These are phyloP conservation scores for Microbotryum violaceum DNA, from an alignment of 1,284 basidiomycete genomes.

Conservation along the genomic window DNA sequence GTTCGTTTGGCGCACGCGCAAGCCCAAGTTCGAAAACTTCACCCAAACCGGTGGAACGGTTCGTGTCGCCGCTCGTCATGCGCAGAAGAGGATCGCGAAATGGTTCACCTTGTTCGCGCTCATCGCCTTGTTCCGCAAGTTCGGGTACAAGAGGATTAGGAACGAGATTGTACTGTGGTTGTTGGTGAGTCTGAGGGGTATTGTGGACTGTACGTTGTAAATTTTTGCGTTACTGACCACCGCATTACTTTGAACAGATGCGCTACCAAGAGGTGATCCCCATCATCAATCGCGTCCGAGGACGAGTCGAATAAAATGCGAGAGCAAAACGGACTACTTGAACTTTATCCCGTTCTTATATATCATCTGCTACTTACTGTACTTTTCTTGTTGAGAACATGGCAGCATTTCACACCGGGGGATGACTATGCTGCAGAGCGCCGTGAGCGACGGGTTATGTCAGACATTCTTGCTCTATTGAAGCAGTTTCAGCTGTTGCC, in stretches of 20 bases:
- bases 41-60: constrained; percentile 2
- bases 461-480: too few species aligned
- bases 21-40: constrained; percentile 7
- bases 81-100: background rate
- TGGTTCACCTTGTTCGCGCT: background rate
- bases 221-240: too few species aligned
- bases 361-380: too few species aligned
- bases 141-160: constrained; percentile 5
- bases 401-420: too few species aligned
- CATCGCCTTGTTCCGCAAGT: background rate
- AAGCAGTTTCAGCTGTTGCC: too few species aligned
- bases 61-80: background rate
- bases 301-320: too few species aligned
- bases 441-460: too few species aligned
- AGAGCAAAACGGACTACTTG: too few species aligned
- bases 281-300: background rate
- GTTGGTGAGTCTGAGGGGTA: background rate
- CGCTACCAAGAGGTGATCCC: constrained; percentile 3
- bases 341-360: too few species aligned
- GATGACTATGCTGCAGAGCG: too few species aligned
- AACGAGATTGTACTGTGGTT: constrained; percentile 1
- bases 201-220: too few species aligned
- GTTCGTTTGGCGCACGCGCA: constrained; percentile 4
- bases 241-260: background rate
- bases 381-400: too few species aligned